Evolutionary conservation across 805 yeast genomes (phyloP).

Genomic region (Torulaspora delbrueckii): DNA sequence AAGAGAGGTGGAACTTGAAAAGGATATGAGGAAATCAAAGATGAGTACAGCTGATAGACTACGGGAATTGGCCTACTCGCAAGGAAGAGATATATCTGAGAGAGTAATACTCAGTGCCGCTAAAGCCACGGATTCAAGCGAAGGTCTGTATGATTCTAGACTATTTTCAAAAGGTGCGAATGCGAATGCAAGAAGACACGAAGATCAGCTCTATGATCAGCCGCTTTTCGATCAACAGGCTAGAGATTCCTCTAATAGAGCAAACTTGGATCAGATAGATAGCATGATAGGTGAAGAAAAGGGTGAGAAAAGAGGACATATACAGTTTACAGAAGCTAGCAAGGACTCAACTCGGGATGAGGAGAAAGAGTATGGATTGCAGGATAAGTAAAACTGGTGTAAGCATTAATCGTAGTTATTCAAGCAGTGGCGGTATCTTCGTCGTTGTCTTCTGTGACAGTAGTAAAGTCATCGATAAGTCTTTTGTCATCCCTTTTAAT

Average conservation of each 20-base stretch:
- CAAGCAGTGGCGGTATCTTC: slow-evolving; percentile 1
- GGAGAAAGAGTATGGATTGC: slow-evolving; percentile 22
- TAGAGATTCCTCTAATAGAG: slow-evolving; percentile 46
- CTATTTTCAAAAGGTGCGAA: slow-evolving; percentile 47
- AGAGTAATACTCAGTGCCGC: slow-evolving; percentile 50
- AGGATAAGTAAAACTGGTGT: neutral
- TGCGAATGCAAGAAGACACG: slow-evolving; percentile 29
- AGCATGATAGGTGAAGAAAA: slow-evolving; percentile 11
- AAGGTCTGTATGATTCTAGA: slow-evolving; percentile 54
- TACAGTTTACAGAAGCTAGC: slow-evolving; percentile 42
- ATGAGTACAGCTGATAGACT: slow-evolving; percentile 44
- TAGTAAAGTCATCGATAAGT: slow-evolving; percentile 15
- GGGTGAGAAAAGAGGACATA: slow-evolving; percentile 36
- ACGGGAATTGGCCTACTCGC: slow-evolving; percentile 39
- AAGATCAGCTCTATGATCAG: slow-evolving; percentile 52
- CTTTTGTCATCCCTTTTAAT: slow-evolving; percentile 12
- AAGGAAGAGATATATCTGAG: slow-evolving; percentile 52
- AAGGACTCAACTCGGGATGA: slow-evolving; percentile 5
- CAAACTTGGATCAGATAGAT: slow-evolving; percentile 31
- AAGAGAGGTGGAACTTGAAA: slow-evolving; percentile 44
- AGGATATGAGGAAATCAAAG: slow-evolving; percentile 41
- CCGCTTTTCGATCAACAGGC: slow-evolving; percentile 56
- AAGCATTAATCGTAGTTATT: neutral
- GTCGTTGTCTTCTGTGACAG: slow-evolving; percentile 17
- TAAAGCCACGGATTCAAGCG: slow-evolving; percentile 37